Base-by-base conservation (phyloP, 2,329 filamentous ascomycete species). In the Ceratocystis variospora region DNA sequence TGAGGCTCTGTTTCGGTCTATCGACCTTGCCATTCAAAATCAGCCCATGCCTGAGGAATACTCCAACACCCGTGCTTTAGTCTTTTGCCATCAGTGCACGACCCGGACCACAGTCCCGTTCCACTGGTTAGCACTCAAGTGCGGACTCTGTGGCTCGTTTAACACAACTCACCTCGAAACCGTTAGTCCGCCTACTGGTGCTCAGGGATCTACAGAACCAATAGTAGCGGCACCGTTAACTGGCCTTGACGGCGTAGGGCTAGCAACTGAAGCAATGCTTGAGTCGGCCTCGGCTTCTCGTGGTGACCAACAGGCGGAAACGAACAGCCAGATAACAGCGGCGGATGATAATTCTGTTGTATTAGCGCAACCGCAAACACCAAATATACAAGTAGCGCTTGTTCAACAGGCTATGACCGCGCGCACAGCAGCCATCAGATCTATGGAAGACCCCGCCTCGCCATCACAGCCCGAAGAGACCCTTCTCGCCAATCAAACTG, bases 101-200 rank as follows among this genome's bases (percentile, higher is more conserved):
- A 88, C 89, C 12, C 92, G 91, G 73, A 92, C 88, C 68, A 88
- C 88, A 25, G 90, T 94, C 25, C 82, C 83, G 37, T 99, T 95
- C 73, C 94, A 99, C 76, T 99, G 94, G 90, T 79, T 97, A 3
- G 94, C 94, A 0, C 79, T 96, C 59, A 96, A 96, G 75, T 99
- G 94, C 73, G 86, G 81, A 15, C 83, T 87, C 45, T 89, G 86
- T 72, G 78, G 80, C 53, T 88, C 85, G 2, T 89, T 87, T 71
- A 89, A 89, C 71, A 89, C 86, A 0, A 83, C 81, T 17, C 63
- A 66, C 19, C 50, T 68, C 10, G 63, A 68, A 41, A 68, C 66
- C n/a, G 63, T 68, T 17, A 66, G 66, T 53, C 41, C 53, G 25
- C 44, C 62, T 22, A 44, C 41, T 28, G 55, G 15, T 31, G 17